Evolutionary conservation across 805 yeast genomes (phyloP).

Genomic region (Candida khao-thaluensis): DNA sequence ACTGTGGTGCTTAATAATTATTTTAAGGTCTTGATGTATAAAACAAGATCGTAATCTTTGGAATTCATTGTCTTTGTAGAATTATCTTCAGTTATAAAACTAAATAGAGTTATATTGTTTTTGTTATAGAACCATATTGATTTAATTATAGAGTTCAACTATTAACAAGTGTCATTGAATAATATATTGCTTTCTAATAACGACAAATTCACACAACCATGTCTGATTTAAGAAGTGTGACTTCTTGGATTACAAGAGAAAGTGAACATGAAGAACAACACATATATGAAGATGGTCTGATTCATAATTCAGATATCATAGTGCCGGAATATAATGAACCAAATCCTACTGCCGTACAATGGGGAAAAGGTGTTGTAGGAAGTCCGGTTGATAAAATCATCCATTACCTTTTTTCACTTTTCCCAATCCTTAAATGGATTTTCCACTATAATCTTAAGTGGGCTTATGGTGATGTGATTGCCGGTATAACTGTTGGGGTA

Average conservation of each 20-base stretch:
- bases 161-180: too few species aligned
- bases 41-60: neutral
- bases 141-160: too few species aligned
- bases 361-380: conserved; percentile 25
- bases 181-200: too few species aligned
- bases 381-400: conserved; percentile 41
- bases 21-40: neutral
- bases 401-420: conserved; percentile 58
- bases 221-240: conserved; percentile 3
- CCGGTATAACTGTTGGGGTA: conserved; percentile 91
- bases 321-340: conserved; percentile 40
- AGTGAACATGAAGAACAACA: conserved; percentile 9
- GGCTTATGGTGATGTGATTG: conserved; percentile 80
- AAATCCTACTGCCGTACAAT: conserved; percentile 34
- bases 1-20: conserved; percentile 3
- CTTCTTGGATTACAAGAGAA: conserved; percentile 8
- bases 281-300: conserved; percentile 1
- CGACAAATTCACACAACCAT: too few species aligned
- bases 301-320: conserved; percentile 7
- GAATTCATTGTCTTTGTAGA: neutral
- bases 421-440: conserved; percentile 85
- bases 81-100: neutral
- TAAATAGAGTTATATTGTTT: too few species aligned
- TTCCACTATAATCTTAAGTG: conserved; percentile 77
- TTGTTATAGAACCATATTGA: too few species aligned